Evolutionary conservation across 164 flowering plant species (phyloP), one percentile per base, ranked within the genome.

Genomic region (Kalanchoe fedtschenkoi): DNA sequence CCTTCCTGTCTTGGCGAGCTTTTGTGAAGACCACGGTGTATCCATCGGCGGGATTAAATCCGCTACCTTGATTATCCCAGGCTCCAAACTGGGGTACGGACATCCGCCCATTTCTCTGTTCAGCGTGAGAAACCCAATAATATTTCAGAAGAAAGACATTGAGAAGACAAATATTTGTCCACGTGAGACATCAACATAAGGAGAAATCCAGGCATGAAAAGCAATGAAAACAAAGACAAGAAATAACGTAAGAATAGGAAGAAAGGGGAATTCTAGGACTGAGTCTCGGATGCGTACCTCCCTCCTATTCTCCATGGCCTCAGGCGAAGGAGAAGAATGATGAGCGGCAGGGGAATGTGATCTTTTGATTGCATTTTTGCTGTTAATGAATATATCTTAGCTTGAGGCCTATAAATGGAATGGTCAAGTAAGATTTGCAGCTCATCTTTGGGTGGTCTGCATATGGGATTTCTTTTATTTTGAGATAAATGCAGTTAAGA

Each of bases 41-140:
- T 28, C 56, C 56, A 51, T 51, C 56, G 24, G 56, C 56, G 26
- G 56, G 56, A 26, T 51, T 51, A 51, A 32, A 7, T 15, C 56
- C 56, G 9, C 56, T 17, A 51, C 30, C 56, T 6, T 51, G 56
- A 51, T 51, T 51, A 2, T 51, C 56, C 56, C 56, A 51, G 24
- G 56, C 24, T 51, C 56, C 56, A 51, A 51, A 51, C 17, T 51
- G 56, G 4, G 56, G 56, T 32, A 51, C 56, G 5, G 32, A 51
- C 56, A 51, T 51, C 33, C 32, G 56, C 33, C 56, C 56, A 51
- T 51, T 51, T 51, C 33, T 51, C 56, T 51, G 32, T 16, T 10
- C 32, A 51, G 26, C 14, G n/a, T n/a, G n/a, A n/a, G n/a, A n/a
- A n/a, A n/a, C n/a, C n/a, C n/a, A n/a, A n/a, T n/a, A n/a, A n/a